Evolutionary conservation across 306 rosid genomes (phyloP).

Genomic region (Pterocarpus santalinus): DNA sequence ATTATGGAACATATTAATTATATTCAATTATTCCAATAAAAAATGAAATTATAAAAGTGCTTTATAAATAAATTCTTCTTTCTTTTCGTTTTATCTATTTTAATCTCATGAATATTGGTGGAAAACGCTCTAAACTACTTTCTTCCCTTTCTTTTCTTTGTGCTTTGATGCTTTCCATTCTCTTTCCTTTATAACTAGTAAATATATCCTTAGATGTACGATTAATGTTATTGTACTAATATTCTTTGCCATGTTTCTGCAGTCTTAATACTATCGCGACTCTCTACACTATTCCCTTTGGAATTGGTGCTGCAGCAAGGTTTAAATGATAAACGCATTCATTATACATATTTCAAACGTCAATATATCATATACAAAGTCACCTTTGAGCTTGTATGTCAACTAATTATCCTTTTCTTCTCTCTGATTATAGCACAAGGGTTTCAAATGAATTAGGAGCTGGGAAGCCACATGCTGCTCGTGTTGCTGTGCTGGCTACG

Average conservation of each 20-base stretch:
- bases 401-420: background rate
- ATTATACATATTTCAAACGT: background rate
- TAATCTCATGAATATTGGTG: too few relatives aligned
- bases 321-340: background rate
- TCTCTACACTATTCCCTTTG: constrained; percentile 70
- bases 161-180: too few relatives aligned
- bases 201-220: background rate
- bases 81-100: too few relatives aligned
- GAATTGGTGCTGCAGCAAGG: constrained; percentile 80
- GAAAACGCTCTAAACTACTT: too few relatives aligned
- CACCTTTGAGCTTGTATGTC: background rate
- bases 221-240: constrained; percentile 7
- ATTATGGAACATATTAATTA: too few relatives aligned
- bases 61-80: too few relatives aligned
- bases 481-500: constrained; percentile 54
- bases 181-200: too few relatives aligned
- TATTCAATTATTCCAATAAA: too few relatives aligned
- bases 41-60: too few relatives aligned
- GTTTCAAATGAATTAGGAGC: constrained; percentile 82
- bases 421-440: constrained; percentile 58
- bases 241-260: constrained; percentile 17
- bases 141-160: too few relatives aligned
- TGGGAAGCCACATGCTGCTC: constrained; percentile 65
- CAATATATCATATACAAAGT: background rate
- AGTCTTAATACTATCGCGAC: constrained; percentile 68